A percentile compares a stretch with the other conserved stretches of the same genome.
These are phyloP conservation scores for Penicillium lividum DNA, from an alignment of 495 filamentous ascomycete genomes.

Conservation along the genomic window DNA sequence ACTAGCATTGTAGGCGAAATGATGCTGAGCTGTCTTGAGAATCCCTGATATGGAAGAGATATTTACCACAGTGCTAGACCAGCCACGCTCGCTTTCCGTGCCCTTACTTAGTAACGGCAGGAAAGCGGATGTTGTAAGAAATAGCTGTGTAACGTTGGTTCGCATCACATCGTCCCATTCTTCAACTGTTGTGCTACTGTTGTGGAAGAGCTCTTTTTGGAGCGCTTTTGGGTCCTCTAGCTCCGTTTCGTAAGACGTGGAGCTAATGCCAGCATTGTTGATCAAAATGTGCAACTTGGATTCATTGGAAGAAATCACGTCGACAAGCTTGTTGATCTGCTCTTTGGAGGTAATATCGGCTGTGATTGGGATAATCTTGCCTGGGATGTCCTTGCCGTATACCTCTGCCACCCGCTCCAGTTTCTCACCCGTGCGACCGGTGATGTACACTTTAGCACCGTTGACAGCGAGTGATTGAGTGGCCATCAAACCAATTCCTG, in stretches of 20 bases:
- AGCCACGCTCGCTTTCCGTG: constrained; percentile 45
- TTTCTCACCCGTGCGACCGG: constrained; percentile 57
- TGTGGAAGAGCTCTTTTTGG: constrained; percentile 59
- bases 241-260: constrained; percentile 34
- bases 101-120: constrained; percentile 46
- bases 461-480: constrained; percentile 62
- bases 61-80: constrained; percentile 59
- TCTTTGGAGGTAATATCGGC: constrained; percentile 53
- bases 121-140: constrained; percentile 46
- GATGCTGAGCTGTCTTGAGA: constrained; percentile 50
- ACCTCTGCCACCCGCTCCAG: constrained; percentile 52
- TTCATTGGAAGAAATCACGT: constrained; percentile 47
- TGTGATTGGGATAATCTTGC: constrained; percentile 57
- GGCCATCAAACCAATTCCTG: constrained; percentile 54
- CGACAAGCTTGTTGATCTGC: constrained; percentile 43
- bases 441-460: constrained; percentile 61
- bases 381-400: constrained; percentile 46
- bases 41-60: constrained; percentile 57
- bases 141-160: constrained; percentile 51
- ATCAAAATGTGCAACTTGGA: constrained; percentile 52
- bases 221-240: constrained; percentile 47
- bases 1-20: constrained; percentile 54
- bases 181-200: constrained; percentile 27
- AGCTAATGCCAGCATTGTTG: constrained; percentile 57
- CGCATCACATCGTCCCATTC: constrained; percentile 51